Percentiles rank a stretch among this genome's conserved stretches.
These are phyloP conservation scores for Calonectria hongkongensis DNA, from an alignment of 2,329 filamentous ascomycete genomes.

Conservation along the genomic window DNA sequence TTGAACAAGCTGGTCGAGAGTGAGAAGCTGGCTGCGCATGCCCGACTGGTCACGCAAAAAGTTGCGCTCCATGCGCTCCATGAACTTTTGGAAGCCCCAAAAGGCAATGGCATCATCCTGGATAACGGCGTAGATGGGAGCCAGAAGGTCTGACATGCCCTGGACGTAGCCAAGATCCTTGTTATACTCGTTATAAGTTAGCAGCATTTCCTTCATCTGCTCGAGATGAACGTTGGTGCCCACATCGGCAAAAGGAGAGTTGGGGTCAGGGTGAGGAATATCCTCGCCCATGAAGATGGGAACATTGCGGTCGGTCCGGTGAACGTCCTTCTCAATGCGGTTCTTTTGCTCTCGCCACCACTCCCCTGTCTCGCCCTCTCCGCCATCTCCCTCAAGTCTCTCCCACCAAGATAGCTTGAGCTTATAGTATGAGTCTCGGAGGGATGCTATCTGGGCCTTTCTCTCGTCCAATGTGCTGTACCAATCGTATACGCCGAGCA, in stretches of 20 bases:
- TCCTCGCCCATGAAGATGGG: slow-evolving; percentile 98
- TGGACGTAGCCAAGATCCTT: slow-evolving; percentile 96
- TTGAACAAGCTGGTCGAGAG: slow-evolving; percentile 94
- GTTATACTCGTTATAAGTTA: slow-evolving; percentile 99
- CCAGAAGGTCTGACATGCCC: slow-evolving; percentile 97
- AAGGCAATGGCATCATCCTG: slow-evolving; percentile 98
- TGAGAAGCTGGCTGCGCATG: slow-evolving; percentile 93
- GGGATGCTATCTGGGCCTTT: slow-evolving; percentile 86
- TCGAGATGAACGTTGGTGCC: slow-evolving; percentile 98
- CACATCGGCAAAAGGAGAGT: slow-evolving; percentile 92
- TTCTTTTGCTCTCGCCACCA: slow-evolving; percentile 98
- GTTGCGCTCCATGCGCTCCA: slow-evolving; percentile 98
- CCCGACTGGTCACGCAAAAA: slow-evolving; percentile 96
- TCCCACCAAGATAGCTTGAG: slow-evolving; percentile 99
- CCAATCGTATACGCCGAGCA: slow-evolving; percentile 95
- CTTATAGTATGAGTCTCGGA: slow-evolving; percentile 94
- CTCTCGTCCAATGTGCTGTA: slow-evolving; percentile 91
- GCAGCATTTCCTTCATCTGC: slow-evolving; percentile 99
- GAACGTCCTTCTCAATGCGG: slow-evolving; percentile 98
- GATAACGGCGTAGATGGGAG: slow-evolving; percentile 96
- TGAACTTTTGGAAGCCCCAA: slow-evolving; percentile 96
- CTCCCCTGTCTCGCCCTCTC: slow-evolving; percentile 87
- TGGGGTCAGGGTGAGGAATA: slow-evolving; percentile 95
- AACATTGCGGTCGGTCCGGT: slow-evolving; percentile 95
- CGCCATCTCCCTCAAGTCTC: slow-evolving; percentile 87